Base-by-base conservation (phyloP, 768 basidiomycete genomes). In the Lyophyllum shimeji region DNA sequence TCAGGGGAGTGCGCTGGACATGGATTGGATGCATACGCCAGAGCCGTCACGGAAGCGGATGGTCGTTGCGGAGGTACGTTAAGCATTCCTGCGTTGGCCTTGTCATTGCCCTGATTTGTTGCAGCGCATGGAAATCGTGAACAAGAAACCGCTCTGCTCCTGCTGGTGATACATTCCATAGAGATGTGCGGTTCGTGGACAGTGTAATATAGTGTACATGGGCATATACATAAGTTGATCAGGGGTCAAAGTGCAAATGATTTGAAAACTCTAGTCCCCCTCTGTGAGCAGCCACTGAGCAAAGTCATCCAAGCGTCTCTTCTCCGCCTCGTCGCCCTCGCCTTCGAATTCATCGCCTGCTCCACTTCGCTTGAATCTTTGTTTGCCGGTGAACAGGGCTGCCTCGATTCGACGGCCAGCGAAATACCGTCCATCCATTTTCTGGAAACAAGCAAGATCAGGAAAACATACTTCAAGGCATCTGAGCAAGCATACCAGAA, bases 381-480 rank as follows among this genome's bases (percentile, higher is more conserved):
- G 87, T 69, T 85, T 87, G 47, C 95, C 95, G 24, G 81, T 79
- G 68, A 86, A 95, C 13, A 97, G 75, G 2, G 82, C 82, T 0
- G 96, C 97, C 65, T 90, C 85, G 47, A 99, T 78, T 43, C 82
- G 80, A 43, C 92, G 82, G 12, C 93, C 93, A 24, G 86, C 89
- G 65, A 98, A 98, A 71, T 85, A 97, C 39, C 95, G 80, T 7
- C 92, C 92, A 61, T 95, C 83, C 94, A 98, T 98, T 86, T 89
- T 96, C 90, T 95, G 47, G 11, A 44, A 12, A 12, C 24, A 18
- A 31, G 23, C 27, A 9, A 31, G 3, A 50, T 53, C 46, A 40
- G 34, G 27, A 47, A 47, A 29, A 33, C 13, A 56, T 33, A 27
- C 27, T 46, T 17, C 6, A 44, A 12, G 9, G 37, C 3, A 50